A percentile compares a stretch with the other conserved stretches of the same genome.
Conservation (phyloP, 2,329 filamentous ascomycete genomes). For the Epichloe sp. region DNA sequence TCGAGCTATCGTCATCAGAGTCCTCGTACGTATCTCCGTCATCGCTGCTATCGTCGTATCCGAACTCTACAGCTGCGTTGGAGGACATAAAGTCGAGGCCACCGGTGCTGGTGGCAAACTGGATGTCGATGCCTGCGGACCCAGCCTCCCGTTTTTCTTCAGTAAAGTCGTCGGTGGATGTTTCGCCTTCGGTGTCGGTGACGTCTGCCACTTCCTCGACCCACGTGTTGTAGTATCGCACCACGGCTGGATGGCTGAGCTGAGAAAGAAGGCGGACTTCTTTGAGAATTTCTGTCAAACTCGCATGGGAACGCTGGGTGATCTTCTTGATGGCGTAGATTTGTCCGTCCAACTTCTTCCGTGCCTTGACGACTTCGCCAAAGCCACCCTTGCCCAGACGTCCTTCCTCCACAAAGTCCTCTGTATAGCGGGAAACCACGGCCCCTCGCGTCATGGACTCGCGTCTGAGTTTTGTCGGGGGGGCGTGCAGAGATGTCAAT, state of each 20-base stretch:
- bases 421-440: slow-evolving; percentile 61
- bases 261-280: slow-evolving; percentile 84
- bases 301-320: slow-evolving; percentile 63
- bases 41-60: slow-evolving; percentile 40
- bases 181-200: slow-evolving; percentile 43
- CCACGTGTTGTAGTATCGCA: slow-evolving; percentile 94
- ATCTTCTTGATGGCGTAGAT: slow-evolving; percentile 98
- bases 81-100: slow-evolving; percentile 92
- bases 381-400: slow-evolving; percentile 87
- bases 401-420: slow-evolving; percentile 84
- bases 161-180: slow-evolving; percentile 35
- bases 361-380: slow-evolving; percentile 88
- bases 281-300: slow-evolving; percentile 69
- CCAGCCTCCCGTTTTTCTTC: slow-evolving; percentile 23
- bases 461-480: slow-evolving; percentile 39
- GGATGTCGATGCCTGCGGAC: slow-evolving; percentile 32
- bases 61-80: slow-evolving; percentile 68
- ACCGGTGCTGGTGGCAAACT: slow-evolving; percentile 59
- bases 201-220: slow-evolving; percentile 56
- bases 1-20: slow-evolving; percentile 30
- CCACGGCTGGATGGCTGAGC: slow-evolving; percentile 74
- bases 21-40: slow-evolving; percentile 33
- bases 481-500: slow-evolving; percentile 27
- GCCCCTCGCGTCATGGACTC: slow-evolving; percentile 45
- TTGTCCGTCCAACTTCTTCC: slow-evolving; percentile 85